phyloP scores from a whole-genome alignment of 1,284 basidiomycete species.

The Polyporus tsugae region DNA sequence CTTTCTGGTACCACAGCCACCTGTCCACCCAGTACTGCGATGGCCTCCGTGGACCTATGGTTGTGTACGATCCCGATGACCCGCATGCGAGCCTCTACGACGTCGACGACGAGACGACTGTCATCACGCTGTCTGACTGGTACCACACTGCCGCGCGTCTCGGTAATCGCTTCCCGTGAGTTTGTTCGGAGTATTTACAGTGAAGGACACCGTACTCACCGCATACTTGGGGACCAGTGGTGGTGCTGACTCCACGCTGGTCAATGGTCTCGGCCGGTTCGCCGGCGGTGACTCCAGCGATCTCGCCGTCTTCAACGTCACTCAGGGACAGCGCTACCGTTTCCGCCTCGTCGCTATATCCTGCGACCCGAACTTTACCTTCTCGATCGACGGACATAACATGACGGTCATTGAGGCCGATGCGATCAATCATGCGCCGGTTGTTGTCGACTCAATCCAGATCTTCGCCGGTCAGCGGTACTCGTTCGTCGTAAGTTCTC shows the following conservation, averaged over 20 bases:
- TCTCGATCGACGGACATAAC: slow-evolving; percentile 45
- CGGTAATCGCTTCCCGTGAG: slow-evolving; percentile 29
- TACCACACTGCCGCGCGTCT: slow-evolving; percentile 22
- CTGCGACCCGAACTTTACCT: slow-evolving; percentile 40
- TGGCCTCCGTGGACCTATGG: slow-evolving; percentile 41
- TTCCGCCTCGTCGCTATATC: slow-evolving; percentile 38
- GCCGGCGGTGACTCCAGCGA: neutral
- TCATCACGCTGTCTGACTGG: slow-evolving; percentile 34
- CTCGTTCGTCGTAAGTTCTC: slow-evolving; percentile 28
- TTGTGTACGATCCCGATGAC: slow-evolving; percentile 51
- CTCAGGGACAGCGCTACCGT: slow-evolving; percentile 42
- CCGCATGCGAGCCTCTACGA: slow-evolving; percentile 48
- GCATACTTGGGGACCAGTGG: neutral
- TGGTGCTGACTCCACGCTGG: slow-evolving; percentile 46
- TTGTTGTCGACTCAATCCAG: slow-evolving; percentile 36
- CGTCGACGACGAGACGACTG: slow-evolving; percentile 42
- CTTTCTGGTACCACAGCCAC: slow-evolving; percentile 29
- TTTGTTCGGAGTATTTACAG: neutral
- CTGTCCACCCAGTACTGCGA: slow-evolving; percentile 39
- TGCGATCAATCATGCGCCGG: slow-evolving; percentile 38
- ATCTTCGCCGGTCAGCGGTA: slow-evolving; percentile 41
- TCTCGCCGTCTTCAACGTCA: slow-evolving; percentile 37
- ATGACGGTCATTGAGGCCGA: slow-evolving; percentile 46
- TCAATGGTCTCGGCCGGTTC: slow-evolving; percentile 41
- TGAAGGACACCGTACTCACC: neutral